Percentiles rank a stretch among this genome's conserved stretches.
Conservation (phyloP, 805 yeast genomes). For the Kodamaea fukazawae region DNA sequence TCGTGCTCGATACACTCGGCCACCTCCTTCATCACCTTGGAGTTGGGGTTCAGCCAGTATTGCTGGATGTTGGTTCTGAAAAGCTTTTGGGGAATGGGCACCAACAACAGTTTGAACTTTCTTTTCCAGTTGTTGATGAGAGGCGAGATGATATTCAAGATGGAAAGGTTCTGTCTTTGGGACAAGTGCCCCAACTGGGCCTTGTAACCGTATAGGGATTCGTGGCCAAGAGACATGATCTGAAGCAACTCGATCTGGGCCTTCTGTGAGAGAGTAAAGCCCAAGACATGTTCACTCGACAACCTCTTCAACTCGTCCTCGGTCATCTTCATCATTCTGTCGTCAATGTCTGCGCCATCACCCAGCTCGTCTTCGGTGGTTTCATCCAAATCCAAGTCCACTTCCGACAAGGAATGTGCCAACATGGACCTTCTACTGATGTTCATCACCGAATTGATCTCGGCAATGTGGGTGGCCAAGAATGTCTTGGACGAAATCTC, state of each 20-base stretch:
- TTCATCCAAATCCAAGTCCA: conserved; percentile 51
- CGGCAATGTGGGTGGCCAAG: conserved; percentile 81
- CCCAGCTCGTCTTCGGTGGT: conserved; percentile 35
- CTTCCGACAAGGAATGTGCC: conserved; percentile 66
- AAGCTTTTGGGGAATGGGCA: conserved; percentile 44
- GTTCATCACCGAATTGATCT: conserved; percentile 78
- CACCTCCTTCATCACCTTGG: conserved; percentile 39
- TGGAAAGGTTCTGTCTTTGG: conserved; percentile 65
- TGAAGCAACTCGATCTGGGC: conserved; percentile 80
- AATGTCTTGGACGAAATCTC: conserved; percentile 71
- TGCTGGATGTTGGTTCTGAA: conserved; percentile 25
- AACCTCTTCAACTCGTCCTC: conserved; percentile 31
- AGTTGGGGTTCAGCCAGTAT: conserved; percentile 24
- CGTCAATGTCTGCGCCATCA: conserved; percentile 24
- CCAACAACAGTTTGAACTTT: conserved; percentile 55
- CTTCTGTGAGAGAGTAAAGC: conserved; percentile 60
- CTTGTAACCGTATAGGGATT: conserved; percentile 69
- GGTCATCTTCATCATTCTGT: conserved; percentile 26
- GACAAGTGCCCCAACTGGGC: conserved; percentile 50
- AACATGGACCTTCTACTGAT: conserved; percentile 77
- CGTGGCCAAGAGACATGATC: conserved; percentile 79
- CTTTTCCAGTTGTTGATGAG: conserved; percentile 75
- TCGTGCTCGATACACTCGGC: conserved; percentile 57
- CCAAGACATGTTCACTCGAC: conserved; percentile 33
- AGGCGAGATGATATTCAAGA: conserved; percentile 72